phyloP scores from a whole-genome alignment of 495 filamentous ascomycete genomes.

The Cairneyella variabilis region DNA sequence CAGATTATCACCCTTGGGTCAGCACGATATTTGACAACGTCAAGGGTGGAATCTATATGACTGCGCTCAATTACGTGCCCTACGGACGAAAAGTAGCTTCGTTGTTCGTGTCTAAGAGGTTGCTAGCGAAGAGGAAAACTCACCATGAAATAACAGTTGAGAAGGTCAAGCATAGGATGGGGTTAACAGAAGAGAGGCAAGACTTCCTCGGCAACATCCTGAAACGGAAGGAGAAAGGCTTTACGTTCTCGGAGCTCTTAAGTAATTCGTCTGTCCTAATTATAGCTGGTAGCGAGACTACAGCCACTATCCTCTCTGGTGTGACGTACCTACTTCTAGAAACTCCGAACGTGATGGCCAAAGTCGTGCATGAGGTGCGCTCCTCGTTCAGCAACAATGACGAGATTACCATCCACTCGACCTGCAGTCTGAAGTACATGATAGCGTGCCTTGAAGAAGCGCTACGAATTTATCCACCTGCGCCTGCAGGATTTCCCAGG shows the following conservation, averaged over 20 bases:
- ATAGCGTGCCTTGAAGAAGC: slow-evolving; percentile 53
- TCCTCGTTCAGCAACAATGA: slow-evolving; percentile 40
- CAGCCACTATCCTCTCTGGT: slow-evolving; percentile 47
- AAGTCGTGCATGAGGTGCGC: slow-evolving; percentile 49
- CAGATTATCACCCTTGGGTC: slow-evolving; percentile 33
- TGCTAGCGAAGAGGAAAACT: slow-evolving; percentile 3
- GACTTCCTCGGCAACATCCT: slow-evolving; percentile 7
- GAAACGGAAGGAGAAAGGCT: slow-evolving; percentile 1
- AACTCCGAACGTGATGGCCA: slow-evolving; percentile 37
- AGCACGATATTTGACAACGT: background rate
- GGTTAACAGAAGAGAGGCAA: background rate
- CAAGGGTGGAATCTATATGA: slow-evolving; percentile 1
- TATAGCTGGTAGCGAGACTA: slow-evolving; percentile 53
- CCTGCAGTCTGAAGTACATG: slow-evolving; percentile 36
- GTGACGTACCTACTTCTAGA: slow-evolving; percentile 43
- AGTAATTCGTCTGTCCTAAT: slow-evolving; percentile 31
- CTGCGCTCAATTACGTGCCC: slow-evolving; percentile 1
- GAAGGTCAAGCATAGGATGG: slow-evolving; percentile 5
- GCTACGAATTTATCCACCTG: slow-evolving; percentile 54
- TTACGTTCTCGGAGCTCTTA: slow-evolving; percentile 28
- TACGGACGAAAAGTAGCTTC: background rate
- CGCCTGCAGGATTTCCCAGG: slow-evolving; percentile 44
- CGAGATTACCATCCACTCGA: slow-evolving; percentile 43
- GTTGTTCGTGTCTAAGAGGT: background rate
- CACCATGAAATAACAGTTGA: slow-evolving; percentile 1